These are phyloP conservation scores for Botrytis fragariae DNA, from an alignment of 2,329 filamentous ascomycete species.

Conservation along the genomic window DNA sequence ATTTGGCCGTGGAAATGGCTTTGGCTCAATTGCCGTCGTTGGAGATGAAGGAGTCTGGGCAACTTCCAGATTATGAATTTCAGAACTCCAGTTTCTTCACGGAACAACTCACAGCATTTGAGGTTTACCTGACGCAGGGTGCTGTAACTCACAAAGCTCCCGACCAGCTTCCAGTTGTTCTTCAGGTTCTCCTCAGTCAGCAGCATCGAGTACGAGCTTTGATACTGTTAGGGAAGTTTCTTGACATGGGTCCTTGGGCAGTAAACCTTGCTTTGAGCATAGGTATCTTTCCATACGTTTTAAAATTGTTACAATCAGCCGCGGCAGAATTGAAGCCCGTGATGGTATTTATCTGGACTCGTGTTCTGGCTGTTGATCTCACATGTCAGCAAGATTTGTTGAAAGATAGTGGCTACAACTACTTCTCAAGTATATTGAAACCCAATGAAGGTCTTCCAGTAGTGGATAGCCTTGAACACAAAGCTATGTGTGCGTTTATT, in stretches of 20 bases:
- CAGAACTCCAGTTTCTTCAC: slow-evolving; percentile 95
- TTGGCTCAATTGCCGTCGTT: slow-evolving; percentile 83
- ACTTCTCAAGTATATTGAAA: slow-evolving; percentile 91
- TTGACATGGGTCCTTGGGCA: slow-evolving; percentile 95
- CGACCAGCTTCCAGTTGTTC: slow-evolving; percentile 91
- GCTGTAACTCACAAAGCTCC: slow-evolving; percentile 83
- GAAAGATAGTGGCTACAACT: slow-evolving; percentile 95
- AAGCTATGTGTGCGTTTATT: slow-evolving; percentile 98
- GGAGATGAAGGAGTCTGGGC: slow-evolving; percentile 71
- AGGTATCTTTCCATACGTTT: slow-evolving; percentile 97
- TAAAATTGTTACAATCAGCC: slow-evolving; percentile 93
- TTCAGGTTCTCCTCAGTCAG: slow-evolving; percentile 94
- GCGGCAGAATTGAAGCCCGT: slow-evolving; percentile 93
- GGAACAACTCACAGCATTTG: slow-evolving; percentile 94
- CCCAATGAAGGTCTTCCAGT: slow-evolving; percentile 80
- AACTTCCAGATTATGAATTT: slow-evolving; percentile 73
- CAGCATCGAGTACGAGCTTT: slow-evolving; percentile 88
- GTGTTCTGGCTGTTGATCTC: slow-evolving; percentile 90
- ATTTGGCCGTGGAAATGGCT: slow-evolving; percentile 93
- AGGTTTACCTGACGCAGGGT: slow-evolving; percentile 85
- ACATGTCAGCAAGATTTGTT: slow-evolving; percentile 90
- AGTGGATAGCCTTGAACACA: slow-evolving; percentile 86
- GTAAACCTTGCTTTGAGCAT: slow-evolving; percentile 98
- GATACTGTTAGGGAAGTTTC: slow-evolving; percentile 86
- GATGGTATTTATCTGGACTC: slow-evolving; percentile 99